Percentiles rank a stretch among this genome's conserved stretches.
These are phyloP conservation scores for Nissolia schottii DNA, from an alignment of 306 rosid species.

Conservation along the genomic window DNA sequence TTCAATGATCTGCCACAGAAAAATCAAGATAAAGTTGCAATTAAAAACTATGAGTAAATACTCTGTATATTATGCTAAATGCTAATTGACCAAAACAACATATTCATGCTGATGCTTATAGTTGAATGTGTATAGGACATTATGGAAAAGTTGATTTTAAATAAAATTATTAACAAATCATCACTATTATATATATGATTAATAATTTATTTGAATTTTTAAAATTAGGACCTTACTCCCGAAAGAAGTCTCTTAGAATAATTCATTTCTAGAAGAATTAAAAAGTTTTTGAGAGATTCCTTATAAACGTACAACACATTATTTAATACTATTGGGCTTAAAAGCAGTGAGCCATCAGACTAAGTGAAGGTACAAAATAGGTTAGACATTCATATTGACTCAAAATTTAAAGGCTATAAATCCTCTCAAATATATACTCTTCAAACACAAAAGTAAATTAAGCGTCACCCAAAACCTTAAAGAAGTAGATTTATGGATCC, in stretches of 20 bases:
- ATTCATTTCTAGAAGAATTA: background rate
- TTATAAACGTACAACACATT: no score
- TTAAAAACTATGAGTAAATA: background rate
- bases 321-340: background rate
- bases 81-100: background rate
- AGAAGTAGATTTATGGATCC: no score
- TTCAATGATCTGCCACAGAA: conserved; percentile 58
- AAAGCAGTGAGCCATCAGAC: no score
- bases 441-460: no score
- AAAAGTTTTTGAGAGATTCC: background rate
- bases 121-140: background rate
- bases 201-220: background rate
- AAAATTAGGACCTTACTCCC: background rate
- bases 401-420: no score
- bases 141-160: background rate
- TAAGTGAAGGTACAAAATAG: no score
- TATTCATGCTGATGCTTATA: background rate
- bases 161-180: background rate
- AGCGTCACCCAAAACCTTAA: no score
- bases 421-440: no score
- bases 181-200: background rate
- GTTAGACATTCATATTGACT: no score
- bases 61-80: background rate
- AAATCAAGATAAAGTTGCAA: background rate
- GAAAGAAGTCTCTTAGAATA: background rate